phyloP scores from a whole-genome alignment of 179 eudicot species.

The Amaranthus tricolor region DNA sequence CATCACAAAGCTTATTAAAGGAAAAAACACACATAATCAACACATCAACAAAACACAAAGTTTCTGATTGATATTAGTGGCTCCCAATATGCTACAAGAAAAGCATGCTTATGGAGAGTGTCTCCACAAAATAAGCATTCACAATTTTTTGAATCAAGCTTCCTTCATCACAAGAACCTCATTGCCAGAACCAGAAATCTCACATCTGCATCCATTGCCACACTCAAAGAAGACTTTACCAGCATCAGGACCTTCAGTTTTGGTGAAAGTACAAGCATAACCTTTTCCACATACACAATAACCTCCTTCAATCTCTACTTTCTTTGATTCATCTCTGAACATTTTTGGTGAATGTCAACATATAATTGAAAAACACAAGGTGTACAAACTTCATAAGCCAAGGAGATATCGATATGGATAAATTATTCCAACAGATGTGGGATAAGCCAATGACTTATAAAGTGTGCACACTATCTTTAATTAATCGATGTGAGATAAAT shows the following conservation, averaged over 20 bases:
- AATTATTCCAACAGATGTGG: too few relatives aligned
- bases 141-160: background rate
- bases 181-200: conserved; percentile 22
- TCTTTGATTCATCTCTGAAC: conserved; percentile 14
- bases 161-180: conserved; percentile 22
- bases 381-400: too few relatives aligned
- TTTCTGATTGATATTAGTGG: background rate
- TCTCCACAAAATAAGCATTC: background rate
- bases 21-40: background rate
- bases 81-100: background rate
- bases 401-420: too few relatives aligned
- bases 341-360: background rate
- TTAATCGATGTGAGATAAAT: too few relatives aligned
- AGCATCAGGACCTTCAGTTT: conserved; percentile 35
- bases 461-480: too few relatives aligned
- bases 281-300: conserved; percentile 37
- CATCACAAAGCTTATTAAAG: background rate
- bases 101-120: background rate
- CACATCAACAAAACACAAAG: too few relatives aligned
- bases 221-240: conserved; percentile 42
- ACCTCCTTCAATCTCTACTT: conserved; percentile 32
- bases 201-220: conserved; percentile 45
- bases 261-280: conserved; percentile 32
- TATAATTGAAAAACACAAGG: too few relatives aligned
- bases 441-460: too few relatives aligned